These are phyloP conservation scores for Yarrowia keelungensis DNA, from an alignment of 805 yeast species.

Conservation along the genomic window DNA sequence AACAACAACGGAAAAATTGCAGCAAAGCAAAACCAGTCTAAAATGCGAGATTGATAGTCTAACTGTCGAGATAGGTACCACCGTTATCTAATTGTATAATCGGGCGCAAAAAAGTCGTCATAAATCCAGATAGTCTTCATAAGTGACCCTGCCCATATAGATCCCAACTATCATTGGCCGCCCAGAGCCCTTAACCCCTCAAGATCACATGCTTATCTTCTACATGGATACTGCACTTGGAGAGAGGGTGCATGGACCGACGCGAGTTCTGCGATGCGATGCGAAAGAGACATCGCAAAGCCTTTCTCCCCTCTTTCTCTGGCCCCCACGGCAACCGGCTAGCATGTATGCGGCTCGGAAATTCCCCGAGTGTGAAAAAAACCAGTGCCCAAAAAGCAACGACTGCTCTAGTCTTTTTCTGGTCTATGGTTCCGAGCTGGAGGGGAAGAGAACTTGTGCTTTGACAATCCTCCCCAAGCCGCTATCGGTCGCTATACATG, in stretches of 20 bases:
- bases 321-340: slow-evolving; percentile 2
- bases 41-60: too few relatives aligned
- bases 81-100: too few relatives aligned
- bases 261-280: not conserved
- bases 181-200: too few relatives aligned
- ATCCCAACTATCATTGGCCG: too few relatives aligned
- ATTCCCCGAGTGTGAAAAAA: not conserved
- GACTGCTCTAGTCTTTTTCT: not conserved
- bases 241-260: not conserved
- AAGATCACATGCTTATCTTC: not conserved
- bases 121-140: too few relatives aligned
- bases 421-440: not conserved
- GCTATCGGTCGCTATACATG: not conserved
- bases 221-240: slow-evolving; percentile 13
- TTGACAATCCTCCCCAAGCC: too few relatives aligned
- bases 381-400: not conserved
- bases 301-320: not conserved
- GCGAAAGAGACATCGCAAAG: not conserved
- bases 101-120: too few relatives aligned
- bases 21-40: not conserved
- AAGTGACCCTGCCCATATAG: too few relatives aligned
- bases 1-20: not conserved
- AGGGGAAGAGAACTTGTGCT: not conserved
- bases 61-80: too few relatives aligned
- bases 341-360: slow-evolving; percentile 11